Percentiles rank a stretch among this genome's conserved stretches.
phyloP scores from a whole-genome alignment of 2,329 filamentous ascomycete species.

The Trichoderma hamatum region DNA sequence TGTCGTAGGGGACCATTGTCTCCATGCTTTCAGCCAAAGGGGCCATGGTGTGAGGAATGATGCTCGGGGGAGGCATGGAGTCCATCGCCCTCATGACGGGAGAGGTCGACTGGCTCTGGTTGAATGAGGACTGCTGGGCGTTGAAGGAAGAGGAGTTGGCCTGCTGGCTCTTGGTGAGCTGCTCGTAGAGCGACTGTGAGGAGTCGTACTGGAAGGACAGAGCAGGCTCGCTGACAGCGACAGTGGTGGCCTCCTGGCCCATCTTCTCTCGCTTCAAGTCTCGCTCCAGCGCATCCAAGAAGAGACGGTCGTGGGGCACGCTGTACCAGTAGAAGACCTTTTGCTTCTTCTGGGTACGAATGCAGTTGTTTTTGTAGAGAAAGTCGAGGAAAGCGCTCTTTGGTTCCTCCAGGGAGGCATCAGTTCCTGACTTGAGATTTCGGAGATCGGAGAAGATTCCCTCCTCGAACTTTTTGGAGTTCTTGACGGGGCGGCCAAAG shows the following conservation, averaged over 20 bases:
- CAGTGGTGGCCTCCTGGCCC: constrained; percentile 95
- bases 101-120: constrained; percentile 80
- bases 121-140: constrained; percentile 71
- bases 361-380: constrained; percentile 99
- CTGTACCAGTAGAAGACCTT: constrained; percentile 99
- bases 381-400: constrained; percentile 99
- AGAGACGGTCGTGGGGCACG: constrained; percentile 94
- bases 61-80: constrained; percentile 88
- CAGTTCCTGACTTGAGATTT: constrained; percentile 97
- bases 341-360: constrained; percentile 99
- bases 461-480: constrained; percentile 99
- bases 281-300: constrained; percentile 94
- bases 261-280: constrained; percentile 99
- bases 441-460: constrained; percentile 98
- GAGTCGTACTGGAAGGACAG: constrained; percentile 99
- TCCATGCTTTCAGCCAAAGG: constrained; percentile 68
- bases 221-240: constrained; percentile 94
- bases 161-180: constrained; percentile 98
- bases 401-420: constrained; percentile 96
- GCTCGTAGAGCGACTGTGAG: constrained; percentile 97
- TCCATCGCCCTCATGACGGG: constrained; percentile 90
- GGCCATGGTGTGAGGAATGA: constrained; percentile 66
- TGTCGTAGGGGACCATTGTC: constrained; percentile 69
- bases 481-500: constrained; percentile 97
- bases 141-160: constrained; percentile 97